phyloP scores from a whole-genome alignment of 2,329 filamentous ascomycete genomes.

The Boeremia lycopersici region DNA sequence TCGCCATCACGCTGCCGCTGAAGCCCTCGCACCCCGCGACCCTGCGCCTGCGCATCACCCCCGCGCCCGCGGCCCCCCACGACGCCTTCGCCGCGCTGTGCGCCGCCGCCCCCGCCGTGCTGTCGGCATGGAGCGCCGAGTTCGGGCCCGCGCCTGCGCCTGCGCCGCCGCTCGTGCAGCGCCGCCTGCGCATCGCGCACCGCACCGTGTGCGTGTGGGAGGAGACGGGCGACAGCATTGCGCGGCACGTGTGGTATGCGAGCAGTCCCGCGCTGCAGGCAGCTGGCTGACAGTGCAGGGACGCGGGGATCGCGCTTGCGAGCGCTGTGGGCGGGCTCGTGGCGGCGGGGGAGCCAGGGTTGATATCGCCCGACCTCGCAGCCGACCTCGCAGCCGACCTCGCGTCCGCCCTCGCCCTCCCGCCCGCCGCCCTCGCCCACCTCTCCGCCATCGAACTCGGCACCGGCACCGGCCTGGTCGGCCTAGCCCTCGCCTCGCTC shows the following conservation, averaged over 20 bases:
- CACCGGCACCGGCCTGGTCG: conserved; percentile 70
- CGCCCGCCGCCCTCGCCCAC: neutral
- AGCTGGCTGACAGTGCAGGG: too few species aligned
- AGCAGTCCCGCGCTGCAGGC: neutral
- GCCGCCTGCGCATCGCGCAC: conserved; percentile 56
- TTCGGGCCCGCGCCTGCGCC: conserved; percentile 45
- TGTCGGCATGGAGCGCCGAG: conserved; percentile 63
- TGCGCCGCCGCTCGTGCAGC: conserved; percentile 54
- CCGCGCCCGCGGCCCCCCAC: conserved; percentile 30
- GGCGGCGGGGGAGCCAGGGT: too few species aligned
- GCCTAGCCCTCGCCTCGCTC: conserved; percentile 65
- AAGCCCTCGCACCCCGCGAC: conserved; percentile 47
- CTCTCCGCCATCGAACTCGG: conserved; percentile 66
- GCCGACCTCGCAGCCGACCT: neutral
- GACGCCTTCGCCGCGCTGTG: conserved; percentile 39
- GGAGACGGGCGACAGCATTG: conserved; percentile 75
- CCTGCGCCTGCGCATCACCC: conserved; percentile 51
- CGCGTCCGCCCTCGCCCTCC: neutral
- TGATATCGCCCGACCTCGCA: neutral
- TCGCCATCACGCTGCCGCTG: conserved; percentile 52
- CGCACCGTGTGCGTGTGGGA: conserved; percentile 63
- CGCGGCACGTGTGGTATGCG: conserved; percentile 70
- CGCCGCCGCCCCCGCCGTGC: conserved; percentile 51
- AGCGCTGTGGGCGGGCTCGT: too few species aligned
- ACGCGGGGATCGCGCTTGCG: too few species aligned